Conservation (phyloP, 2,329 filamentous ascomycete species). For the Neocatenulostroma microsporum region DNA sequence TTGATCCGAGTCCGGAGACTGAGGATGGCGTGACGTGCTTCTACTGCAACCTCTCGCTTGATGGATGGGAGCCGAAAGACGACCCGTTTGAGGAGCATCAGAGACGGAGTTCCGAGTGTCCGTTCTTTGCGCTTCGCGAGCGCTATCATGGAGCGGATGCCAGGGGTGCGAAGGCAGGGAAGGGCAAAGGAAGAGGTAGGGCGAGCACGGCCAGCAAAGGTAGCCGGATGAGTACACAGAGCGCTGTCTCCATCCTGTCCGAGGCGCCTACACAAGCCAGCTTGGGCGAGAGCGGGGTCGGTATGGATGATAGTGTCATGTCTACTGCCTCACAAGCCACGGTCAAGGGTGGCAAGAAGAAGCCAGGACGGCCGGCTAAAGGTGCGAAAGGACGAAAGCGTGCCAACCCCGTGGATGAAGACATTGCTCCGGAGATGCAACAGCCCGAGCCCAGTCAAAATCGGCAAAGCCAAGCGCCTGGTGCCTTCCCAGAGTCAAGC, state of each 20-base stretch:
- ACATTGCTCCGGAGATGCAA: slow-evolving; percentile 49
- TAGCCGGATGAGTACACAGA: slow-evolving; percentile 53
- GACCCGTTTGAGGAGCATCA: slow-evolving; percentile 88
- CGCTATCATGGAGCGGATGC: slow-evolving; percentile 54
- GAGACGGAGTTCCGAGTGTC: slow-evolving; percentile 67
- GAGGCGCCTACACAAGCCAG: slow-evolving; percentile 18
- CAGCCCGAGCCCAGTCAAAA: slow-evolving; percentile 10
- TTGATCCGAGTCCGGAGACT: slow-evolving; percentile 72
- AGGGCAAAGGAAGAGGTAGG: slow-evolving; percentile 17
- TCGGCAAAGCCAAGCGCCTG: slow-evolving; percentile 7
- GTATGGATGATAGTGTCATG: slow-evolving; percentile 51
- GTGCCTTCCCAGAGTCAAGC: slow-evolving; percentile 7
- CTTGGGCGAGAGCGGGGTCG: neutral
- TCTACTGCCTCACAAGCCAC: slow-evolving; percentile 34
- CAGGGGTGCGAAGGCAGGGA: slow-evolving; percentile 46
- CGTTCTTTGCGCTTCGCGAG: slow-evolving; percentile 67
- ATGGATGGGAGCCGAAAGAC: slow-evolving; percentile 91
- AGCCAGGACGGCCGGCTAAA: slow-evolving; percentile 34
- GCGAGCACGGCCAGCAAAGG: slow-evolving; percentile 53
- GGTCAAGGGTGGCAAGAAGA: slow-evolving; percentile 27
- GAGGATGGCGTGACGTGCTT: slow-evolving; percentile 81
- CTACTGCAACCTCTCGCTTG: slow-evolving; percentile 82
- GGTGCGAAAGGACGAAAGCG: slow-evolving; percentile 32
- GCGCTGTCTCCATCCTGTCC: slow-evolving; percentile 19
- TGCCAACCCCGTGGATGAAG: slow-evolving; percentile 7